Conservation (phyloP, 2,329 filamentous ascomycete species). For the Fusarium neocosmosporiellum region DNA sequence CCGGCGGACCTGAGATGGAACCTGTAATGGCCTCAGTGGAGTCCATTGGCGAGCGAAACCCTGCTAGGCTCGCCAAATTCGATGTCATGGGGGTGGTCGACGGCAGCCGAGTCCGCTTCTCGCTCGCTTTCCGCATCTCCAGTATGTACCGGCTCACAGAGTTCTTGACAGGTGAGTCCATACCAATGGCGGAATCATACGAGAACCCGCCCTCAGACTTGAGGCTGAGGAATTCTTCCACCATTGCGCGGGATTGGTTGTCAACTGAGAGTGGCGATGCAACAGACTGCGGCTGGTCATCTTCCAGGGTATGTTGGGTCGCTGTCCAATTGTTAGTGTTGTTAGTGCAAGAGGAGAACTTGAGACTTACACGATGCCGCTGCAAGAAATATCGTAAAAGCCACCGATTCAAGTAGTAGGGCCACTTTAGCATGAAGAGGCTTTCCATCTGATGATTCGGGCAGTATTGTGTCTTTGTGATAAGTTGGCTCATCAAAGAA, state of each 20-base stretch:
- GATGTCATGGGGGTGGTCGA: background rate
- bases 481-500: conserved; percentile 1
- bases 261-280: conserved; percentile 16
- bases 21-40: background rate
- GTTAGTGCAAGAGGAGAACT: too few relatives aligned
- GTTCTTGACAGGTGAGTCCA: conserved; percentile 10
- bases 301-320: conserved; percentile 32
- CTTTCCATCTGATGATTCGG: background rate
- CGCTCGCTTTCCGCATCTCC: conserved; percentile 26
- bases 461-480: background rate
- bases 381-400: conserved; percentile 32
- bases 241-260: conserved; percentile 25
- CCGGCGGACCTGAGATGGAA: background rate
- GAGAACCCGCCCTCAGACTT: conserved; percentile 15
- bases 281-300: conserved; percentile 9
- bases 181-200: conserved; percentile 38
- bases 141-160: conserved; percentile 24
- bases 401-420: conserved; percentile 35
- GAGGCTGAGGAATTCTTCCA: conserved; percentile 35
- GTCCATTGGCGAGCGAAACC: background rate
- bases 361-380: conserved; percentile 28
- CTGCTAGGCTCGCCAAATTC: background rate
- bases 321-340: conserved; percentile 17
- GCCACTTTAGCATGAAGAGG: conserved; percentile 27
- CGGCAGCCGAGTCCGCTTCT: conserved; percentile 9